Evolutionary conservation across 768 basidiomycete species (phyloP).

Genomic region (Lactarius tabidus): DNA sequence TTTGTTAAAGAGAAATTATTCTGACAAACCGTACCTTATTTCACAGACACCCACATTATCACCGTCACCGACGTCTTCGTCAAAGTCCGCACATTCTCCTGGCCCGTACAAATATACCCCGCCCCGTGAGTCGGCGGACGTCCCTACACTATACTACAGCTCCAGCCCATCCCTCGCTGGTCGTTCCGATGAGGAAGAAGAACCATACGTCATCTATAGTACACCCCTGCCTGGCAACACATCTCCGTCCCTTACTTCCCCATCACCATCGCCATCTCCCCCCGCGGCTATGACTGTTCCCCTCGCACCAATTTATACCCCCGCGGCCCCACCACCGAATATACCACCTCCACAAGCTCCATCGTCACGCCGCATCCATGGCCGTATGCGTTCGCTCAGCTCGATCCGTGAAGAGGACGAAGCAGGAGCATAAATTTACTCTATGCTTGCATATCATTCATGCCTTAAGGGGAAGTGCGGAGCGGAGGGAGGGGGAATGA

Average conservation of each 20-base stretch:
- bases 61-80: slow-evolving; percentile 4
- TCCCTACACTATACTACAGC: slow-evolving; percentile 19
- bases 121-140: slow-evolving; percentile 14
- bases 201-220: slow-evolving; percentile 27
- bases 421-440: slow-evolving; percentile 7
- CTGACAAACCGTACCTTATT: slow-evolving; percentile 10
- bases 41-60: slow-evolving; percentile 17
- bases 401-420: slow-evolving; percentile 27
- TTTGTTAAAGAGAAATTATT: not conserved
- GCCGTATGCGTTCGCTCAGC: slow-evolving; percentile 23
- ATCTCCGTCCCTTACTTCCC: not conserved
- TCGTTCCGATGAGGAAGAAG: slow-evolving; percentile 21
- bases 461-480: not conserved
- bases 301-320: slow-evolving; percentile 14
- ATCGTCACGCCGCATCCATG: slow-evolving; percentile 22
- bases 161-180: slow-evolving; percentile 9
- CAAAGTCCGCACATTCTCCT: slow-evolving; percentile 6
- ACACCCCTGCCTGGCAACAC: slow-evolving; percentile 19
- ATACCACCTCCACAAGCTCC: slow-evolving; percentile 21
- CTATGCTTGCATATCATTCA: not conserved
- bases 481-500: not conserved
- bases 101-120: slow-evolving; percentile 16
- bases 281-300: slow-evolving; percentile 1
- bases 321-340: slow-evolving; percentile 8
- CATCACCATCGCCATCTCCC: slow-evolving; percentile 13